Percentiles rank a stretch among this genome's conserved stretches.
Evolutionary conservation across 192 early-diverging fungal genomes (phyloP).

Genomic region (Coemansia sp.): DNA sequence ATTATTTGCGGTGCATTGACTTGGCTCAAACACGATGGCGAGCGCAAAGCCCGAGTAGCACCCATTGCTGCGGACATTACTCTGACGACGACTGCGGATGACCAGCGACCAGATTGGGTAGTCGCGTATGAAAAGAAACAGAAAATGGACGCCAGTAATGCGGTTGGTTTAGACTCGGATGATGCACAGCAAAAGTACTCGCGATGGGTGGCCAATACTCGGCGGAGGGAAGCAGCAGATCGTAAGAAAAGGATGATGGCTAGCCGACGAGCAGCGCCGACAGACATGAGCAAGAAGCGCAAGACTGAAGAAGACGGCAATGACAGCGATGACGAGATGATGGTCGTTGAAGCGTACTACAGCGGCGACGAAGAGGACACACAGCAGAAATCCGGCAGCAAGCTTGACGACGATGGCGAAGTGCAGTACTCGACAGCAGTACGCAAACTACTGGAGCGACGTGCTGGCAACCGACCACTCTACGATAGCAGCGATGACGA

Average conservation of each 20-base stretch:
- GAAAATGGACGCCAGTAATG: conserved; percentile 9
- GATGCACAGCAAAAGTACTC: conserved; percentile 20
- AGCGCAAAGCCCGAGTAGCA: conserved; percentile 4
- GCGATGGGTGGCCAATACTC: too few relatives aligned
- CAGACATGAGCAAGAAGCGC: background rate
- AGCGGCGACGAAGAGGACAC: conserved; percentile 59
- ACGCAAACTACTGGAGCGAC: too few relatives aligned
- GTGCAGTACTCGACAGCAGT: too few relatives aligned
- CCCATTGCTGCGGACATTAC: background rate
- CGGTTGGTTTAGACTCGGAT: background rate
- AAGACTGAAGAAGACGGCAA: conserved; percentile 7
- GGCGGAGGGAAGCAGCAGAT: too few relatives aligned
- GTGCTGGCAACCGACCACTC: too few relatives aligned
- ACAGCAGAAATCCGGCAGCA: background rate
- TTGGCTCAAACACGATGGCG: conserved; percentile 72
- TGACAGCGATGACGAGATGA: conserved; percentile 50
- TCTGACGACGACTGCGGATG: background rate
- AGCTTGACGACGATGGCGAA: too few relatives aligned
- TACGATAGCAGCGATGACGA: too few relatives aligned
- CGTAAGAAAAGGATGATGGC: too few relatives aligned
- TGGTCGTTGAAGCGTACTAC: conserved; percentile 66
- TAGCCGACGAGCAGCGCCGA: too few relatives aligned
- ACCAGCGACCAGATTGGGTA: background rate
- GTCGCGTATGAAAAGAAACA: conserved; percentile 2
- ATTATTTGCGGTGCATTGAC: conserved; percentile 34